Evolutionary conservation across 140 eudicot species (phyloP).

Genomic region (Eryngium alpinum): DNA sequence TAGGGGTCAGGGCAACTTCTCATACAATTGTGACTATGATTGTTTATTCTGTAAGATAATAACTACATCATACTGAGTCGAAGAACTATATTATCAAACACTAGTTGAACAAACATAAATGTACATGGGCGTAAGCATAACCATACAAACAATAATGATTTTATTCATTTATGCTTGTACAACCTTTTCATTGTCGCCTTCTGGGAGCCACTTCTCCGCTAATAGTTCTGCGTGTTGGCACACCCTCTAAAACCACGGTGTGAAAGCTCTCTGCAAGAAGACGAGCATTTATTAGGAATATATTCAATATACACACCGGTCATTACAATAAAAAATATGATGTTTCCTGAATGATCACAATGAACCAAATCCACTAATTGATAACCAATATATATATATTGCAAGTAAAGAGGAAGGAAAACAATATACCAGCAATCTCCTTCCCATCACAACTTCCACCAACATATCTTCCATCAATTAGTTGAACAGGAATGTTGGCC

Average conservation of each 20-base stretch:
- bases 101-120: neutral
- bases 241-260: constrained; percentile 77
- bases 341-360: neutral
- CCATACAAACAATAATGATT: neutral
- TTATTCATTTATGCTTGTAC: constrained; percentile 28
- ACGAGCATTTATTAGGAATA: neutral
- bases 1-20: too few species aligned
- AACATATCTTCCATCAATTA: constrained; percentile 24
- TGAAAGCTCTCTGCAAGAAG: constrained; percentile 63
- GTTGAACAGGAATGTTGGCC: constrained; percentile 37
- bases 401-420: too few species aligned
- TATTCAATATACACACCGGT: neutral
- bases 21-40: neutral
- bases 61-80: too few species aligned
- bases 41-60: neutral
- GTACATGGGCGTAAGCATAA: neutral
- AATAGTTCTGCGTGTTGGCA: constrained; percentile 63
- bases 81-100: neutral
- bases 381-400: neutral
- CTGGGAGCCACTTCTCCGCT: constrained; percentile 31
- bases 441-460: constrained; percentile 94
- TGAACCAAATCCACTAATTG: neutral
- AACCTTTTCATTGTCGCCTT: constrained; percentile 22
- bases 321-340: neutral
- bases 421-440: constrained; percentile 63